Conservation (phyloP, 768 basidiomycete species). For the Phallus indusiatus region DNA sequence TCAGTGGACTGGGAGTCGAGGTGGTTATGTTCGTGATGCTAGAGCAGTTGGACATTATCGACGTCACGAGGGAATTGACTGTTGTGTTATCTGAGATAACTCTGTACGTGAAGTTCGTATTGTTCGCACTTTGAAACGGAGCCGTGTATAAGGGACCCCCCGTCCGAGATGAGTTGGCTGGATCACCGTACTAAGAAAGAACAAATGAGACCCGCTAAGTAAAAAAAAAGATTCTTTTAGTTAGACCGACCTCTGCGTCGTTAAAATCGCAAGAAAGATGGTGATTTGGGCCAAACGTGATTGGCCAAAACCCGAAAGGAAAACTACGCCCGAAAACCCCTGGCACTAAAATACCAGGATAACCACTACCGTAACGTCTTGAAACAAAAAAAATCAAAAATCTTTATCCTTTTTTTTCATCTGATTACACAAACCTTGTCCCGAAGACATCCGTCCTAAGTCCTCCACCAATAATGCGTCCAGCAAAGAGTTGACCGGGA, state of each 20-base stretch:
- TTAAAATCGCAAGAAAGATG: conserved; percentile 15
- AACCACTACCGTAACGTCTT: conserved; percentile 56
- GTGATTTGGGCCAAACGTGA: conserved; percentile 35
- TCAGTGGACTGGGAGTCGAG: conserved; percentile 20
- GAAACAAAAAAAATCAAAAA: background rate
- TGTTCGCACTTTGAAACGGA: conserved; percentile 30
- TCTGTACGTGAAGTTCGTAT: conserved; percentile 34
- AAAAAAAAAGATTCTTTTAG: conserved; percentile 31
- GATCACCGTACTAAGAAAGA: conserved; percentile 32
- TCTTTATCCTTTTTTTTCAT: background rate
- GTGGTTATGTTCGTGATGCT: conserved; percentile 22
- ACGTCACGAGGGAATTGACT: conserved; percentile 31
- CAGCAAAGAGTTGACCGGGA: conserved; percentile 28
- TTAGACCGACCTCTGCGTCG: conserved; percentile 24
- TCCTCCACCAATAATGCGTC: conserved; percentile 43
- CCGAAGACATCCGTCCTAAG: conserved; percentile 37
- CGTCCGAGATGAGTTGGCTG: conserved; percentile 37
- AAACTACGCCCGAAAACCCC: conserved; percentile 44
- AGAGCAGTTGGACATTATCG: conserved; percentile 37
- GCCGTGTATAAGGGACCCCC: conserved; percentile 36
- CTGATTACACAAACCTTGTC: conserved; percentile 25
- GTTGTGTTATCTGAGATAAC: conserved; percentile 42
- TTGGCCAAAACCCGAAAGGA: conserved; percentile 60
- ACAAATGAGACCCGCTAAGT: background rate
- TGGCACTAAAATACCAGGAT: conserved; percentile 37